phyloP scores from a whole-genome alignment of 345 rosid genomes.

The Pistacia atlantica region DNA sequence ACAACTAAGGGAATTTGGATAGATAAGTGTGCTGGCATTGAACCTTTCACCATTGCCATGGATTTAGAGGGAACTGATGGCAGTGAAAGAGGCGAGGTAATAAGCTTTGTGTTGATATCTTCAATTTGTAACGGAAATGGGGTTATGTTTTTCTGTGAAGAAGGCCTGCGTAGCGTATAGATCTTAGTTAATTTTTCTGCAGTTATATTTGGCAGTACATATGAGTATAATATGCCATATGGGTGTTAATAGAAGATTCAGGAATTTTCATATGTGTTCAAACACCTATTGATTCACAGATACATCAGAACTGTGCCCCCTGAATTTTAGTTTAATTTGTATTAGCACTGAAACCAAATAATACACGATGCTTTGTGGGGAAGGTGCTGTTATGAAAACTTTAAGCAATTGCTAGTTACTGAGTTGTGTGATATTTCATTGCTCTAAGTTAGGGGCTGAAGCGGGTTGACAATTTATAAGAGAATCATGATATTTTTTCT shows the following conservation, averaged over 20 bases:
- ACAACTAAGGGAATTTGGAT: conserved; percentile 86
- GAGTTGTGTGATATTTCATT: neutral
- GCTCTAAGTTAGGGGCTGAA: neutral
- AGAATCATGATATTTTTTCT: too few relatives aligned
- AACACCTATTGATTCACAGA: neutral
- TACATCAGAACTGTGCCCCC: neutral
- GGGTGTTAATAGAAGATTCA: too few relatives aligned
- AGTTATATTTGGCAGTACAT: neutral
- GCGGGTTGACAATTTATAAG: neutral
- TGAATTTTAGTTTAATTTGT: neutral
- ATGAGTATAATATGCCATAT: too few relatives aligned
- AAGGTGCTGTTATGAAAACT: neutral
- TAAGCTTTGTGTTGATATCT: neutral
- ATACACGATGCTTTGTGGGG: neutral
- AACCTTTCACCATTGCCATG: conserved; percentile 72
- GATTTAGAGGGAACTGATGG: conserved; percentile 88
- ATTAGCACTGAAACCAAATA: neutral
- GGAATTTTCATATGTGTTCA: too few relatives aligned
- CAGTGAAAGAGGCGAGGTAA: conserved; percentile 85
- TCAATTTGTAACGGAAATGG: neutral
- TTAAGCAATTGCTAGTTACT: neutral
- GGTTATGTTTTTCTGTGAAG: neutral
- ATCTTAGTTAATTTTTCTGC: neutral
- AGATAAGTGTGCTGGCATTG: conserved; percentile 63
- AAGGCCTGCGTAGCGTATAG: neutral